Evolutionary conservation across 2,329 filamentous ascomycete genomes (phyloP).

Genomic region (Colletotrichum sp.): DNA sequence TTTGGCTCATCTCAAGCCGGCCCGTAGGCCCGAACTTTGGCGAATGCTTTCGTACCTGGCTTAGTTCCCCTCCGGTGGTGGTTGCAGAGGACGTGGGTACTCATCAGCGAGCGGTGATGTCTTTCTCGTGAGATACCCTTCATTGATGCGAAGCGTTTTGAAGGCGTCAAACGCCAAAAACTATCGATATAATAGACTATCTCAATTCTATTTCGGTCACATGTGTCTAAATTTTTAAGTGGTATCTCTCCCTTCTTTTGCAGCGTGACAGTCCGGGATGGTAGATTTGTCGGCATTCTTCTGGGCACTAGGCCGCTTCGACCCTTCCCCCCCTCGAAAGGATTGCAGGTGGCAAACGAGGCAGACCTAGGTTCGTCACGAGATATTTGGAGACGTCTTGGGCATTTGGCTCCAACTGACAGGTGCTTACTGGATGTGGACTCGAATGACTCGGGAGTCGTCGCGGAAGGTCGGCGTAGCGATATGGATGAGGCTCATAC

Average conservation of each 20-base stretch:
- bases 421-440: background rate
- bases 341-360: background rate
- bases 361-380: background rate
- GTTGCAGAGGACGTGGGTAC: background rate
- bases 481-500: background rate
- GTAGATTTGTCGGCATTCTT: background rate
- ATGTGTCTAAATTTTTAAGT: background rate
- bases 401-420: background rate
- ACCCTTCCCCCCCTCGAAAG: background rate
- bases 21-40: background rate
- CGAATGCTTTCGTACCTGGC: background rate
- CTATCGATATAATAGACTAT: background rate
- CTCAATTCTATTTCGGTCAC: background rate
- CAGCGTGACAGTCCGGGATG: background rate
- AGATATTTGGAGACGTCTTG: background rate
- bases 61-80: background rate
- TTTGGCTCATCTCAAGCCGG: background rate
- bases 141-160: background rate
- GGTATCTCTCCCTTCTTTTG: background rate
- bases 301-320: background rate
- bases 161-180: background rate
- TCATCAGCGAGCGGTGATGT: background rate
- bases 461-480: background rate
- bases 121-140: conserved; percentile 12
- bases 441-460: background rate